phyloP scores from a whole-genome alignment of 2,329 filamentous ascomycete species.

The Fusarium sp. region DNA sequence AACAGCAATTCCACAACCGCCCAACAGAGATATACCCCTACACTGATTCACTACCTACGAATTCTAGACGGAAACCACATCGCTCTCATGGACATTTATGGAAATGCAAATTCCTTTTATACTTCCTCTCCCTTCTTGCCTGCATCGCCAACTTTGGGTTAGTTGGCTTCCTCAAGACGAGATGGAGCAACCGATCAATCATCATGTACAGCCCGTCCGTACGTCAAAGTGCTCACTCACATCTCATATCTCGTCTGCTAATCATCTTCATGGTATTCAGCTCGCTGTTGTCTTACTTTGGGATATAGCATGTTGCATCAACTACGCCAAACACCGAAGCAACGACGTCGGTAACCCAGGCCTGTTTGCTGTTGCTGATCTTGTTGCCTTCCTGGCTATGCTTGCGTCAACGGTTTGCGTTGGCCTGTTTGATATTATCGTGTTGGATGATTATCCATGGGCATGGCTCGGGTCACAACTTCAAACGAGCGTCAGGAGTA shows the following conservation, averaged over 20 bases:
- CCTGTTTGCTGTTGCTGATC: too few species aligned
- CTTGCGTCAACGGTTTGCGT: not conserved
- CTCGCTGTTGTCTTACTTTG: not conserved
- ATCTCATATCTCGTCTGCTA: not conserved
- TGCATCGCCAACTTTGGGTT: not conserved
- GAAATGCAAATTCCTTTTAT: not conserved
- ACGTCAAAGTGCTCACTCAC: not conserved
- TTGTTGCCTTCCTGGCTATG: not conserved
- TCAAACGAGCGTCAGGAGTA: not conserved
- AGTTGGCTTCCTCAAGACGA: not conserved
- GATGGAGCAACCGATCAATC: not conserved
- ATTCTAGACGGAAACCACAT: too few species aligned
- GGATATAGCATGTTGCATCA: not conserved
- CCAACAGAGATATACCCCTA: not conserved
- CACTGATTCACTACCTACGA: not conserved
- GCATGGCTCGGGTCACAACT: not conserved
- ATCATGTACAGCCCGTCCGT: not conserved
- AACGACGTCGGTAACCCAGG: not conserved
- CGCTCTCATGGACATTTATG: not conserved
- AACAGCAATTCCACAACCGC: not conserved
- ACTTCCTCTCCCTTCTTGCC: not conserved
- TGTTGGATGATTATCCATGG: not conserved
- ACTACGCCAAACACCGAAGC: not conserved
- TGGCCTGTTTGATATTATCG: not conserved
- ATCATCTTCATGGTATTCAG: not conserved